Evolutionary conservation across 352 stramenopile genomes (phyloP), one percentile per base, ranked within the genome.

Genomic region (Phytopythium helicoides): DNA sequence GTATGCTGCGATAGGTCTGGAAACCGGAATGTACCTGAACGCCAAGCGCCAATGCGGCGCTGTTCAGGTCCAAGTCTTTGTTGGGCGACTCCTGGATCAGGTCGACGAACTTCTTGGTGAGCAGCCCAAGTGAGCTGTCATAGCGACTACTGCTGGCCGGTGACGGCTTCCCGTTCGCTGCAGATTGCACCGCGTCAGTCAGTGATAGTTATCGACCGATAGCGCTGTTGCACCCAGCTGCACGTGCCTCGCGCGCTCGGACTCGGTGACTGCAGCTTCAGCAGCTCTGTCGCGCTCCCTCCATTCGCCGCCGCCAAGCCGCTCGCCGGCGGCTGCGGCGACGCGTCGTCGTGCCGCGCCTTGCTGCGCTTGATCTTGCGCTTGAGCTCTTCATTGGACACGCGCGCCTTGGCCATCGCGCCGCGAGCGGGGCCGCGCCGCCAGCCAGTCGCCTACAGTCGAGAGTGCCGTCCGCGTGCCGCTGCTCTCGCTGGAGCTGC

Each of bases 41-140:
- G 14, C 79, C 79, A 40, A 95, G 64, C 33, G 81, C 73, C 39
- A 80, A 58, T 1, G 93, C 94, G 8, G 96, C 96, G 49, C 81
- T 86, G 57, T 99, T 99, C 37, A 99, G 67, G 66, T 99, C 96
- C 35, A 99, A 70, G 53, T 94, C 89, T 10, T 90, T 93, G 16
- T 82, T 89, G 16, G 87, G 79, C 1, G 79, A 80, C 41, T 72
- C 86, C 66, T 97, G 84, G 39, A 99, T 95, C 39, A 99, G 73
- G 35, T 97, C 84, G 21, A 98, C 91, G 71, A 99, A 99, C 57
- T 97, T 97, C 59, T 98, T 98, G 2, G 96, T 99, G 26, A 99
- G 72, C 31, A 98, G 47, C 4, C 95, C 95, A 14, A 99, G 77
- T 5, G 94, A 98, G 46, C 88, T 98, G 75, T 99, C 95, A 61